Base-by-base conservation (phyloP, 345 rosid genomes). In the Camelina sativa region DNA sequence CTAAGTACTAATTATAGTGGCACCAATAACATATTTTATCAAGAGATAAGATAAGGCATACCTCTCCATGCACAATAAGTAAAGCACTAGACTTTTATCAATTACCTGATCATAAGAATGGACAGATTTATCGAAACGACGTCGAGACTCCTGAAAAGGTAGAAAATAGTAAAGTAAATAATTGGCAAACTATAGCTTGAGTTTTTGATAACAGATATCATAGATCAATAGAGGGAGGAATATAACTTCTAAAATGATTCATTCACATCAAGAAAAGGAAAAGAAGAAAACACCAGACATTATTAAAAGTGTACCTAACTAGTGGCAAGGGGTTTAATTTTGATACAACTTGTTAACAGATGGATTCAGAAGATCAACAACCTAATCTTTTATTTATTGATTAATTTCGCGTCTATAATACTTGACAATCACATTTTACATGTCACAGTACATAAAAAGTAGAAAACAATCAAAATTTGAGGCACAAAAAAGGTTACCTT, bases 61-160 rank as follows among this genome's bases (percentile, higher is more conserved):
- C n/a, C 28, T 12, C 62, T 12, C 34, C 52, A 38, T 7, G 32
- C n/a, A n/a, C n/a, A n/a, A n/a, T n/a, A n/a, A n/a, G n/a, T n/a
- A n/a, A n/a, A 73, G 37, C 32, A 72, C 30, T 16, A 55, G 47
- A 63, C 20, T 43, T 2, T 32, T 67, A 16, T 11, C n/a, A 52
- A 69, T 86, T 86, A 92, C 98, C 96, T 88, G 98, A 83, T 90
- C 92, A 71, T 88, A 92, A 72, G 83, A 80, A 76, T 80, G 72
- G 35, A 69, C 63, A 50, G 92, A 85, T 79, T 85, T 87, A 76
- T 87, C 86, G 78, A 85, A 85, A 57, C 85, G 90, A 40, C 75
- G 82, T 13, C 91, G 92, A 38, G 92, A 88, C 73, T 92, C 98
- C 98, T 90, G 84, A 61, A 81, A 72, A 52, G 53, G 41, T 61